phyloP scores from a whole-genome alignment of 139 green algal species.

The Marvania coccoides region DNA sequence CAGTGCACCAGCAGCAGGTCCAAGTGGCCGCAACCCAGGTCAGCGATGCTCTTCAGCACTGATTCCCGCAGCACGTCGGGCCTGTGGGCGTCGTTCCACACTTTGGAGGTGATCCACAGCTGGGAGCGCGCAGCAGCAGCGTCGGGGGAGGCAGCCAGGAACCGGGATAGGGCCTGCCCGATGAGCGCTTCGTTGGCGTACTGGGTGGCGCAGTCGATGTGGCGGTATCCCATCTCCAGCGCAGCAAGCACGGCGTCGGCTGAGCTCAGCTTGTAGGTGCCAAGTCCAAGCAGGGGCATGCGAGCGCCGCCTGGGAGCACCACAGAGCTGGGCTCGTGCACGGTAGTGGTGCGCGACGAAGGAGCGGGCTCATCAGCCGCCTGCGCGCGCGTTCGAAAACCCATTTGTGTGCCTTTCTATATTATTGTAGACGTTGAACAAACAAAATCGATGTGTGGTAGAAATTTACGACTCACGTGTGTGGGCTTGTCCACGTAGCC shows the following conservation, averaged over 20 bases:
- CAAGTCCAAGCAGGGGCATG: slow-evolving; percentile 66
- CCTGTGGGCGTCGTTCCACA: slow-evolving; percentile 67
- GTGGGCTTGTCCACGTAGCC: slow-evolving; percentile 21
- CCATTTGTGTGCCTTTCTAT: not conserved
- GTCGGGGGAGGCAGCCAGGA: slow-evolving; percentile 16
- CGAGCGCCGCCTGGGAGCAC: slow-evolving; percentile 34
- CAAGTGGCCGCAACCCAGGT: slow-evolving; percentile 70
- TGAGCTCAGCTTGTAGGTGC: slow-evolving; percentile 50
- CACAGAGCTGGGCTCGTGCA: slow-evolving; percentile 28
- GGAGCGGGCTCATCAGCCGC: not conserved
- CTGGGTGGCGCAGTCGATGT: slow-evolving; percentile 68
- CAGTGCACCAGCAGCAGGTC: slow-evolving; percentile 81
- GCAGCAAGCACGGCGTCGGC: slow-evolving; percentile 34
- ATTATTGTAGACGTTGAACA: no score
- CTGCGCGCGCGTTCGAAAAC: not conserved
- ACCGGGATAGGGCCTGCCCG: slow-evolving; percentile 54
- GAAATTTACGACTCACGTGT: slow-evolving; percentile 8
- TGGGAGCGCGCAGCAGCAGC: slow-evolving; percentile 36
- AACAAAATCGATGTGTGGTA: no score
- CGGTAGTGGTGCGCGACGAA: not conserved
- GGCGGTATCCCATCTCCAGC: slow-evolving; percentile 51
- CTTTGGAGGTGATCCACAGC: slow-evolving; percentile 76
- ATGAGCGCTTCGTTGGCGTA: slow-evolving; percentile 68
- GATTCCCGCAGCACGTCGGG: slow-evolving; percentile 48
- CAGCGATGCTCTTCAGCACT: slow-evolving; percentile 42